These are phyloP conservation scores for Yamadazyma jaroonii DNA, from an alignment of 1,139 yeast genomes.

Conservation along the genomic window DNA sequence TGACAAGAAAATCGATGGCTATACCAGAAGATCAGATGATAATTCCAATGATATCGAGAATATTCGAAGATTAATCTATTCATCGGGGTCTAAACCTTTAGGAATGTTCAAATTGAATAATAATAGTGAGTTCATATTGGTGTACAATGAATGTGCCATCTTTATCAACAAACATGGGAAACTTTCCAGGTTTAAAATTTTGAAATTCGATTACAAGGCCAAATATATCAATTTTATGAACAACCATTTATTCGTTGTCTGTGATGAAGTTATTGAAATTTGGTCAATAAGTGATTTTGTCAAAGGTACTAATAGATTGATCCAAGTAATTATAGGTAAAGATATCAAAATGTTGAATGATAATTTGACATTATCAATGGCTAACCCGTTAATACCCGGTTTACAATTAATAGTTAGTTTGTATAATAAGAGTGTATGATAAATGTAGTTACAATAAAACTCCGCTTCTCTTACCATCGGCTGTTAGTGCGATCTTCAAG, in stretches of 20 bases:
- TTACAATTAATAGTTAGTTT: conserved; percentile 52
- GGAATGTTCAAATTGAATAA: conserved; percentile 61
- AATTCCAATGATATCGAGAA: conserved; percentile 26
- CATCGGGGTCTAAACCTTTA: conserved; percentile 49
- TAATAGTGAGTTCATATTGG: conserved; percentile 54
- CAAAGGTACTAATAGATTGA: conserved; percentile 49
- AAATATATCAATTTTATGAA: conserved; percentile 52
- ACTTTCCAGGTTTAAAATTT: conserved; percentile 52
- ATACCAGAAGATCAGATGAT: conserved; percentile 22
- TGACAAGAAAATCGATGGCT: conserved; percentile 32
- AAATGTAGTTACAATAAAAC: not conserved
- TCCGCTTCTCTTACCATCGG: too few relatives aligned
- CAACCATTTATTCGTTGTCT: conserved; percentile 60
- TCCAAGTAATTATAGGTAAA: conserved; percentile 75
- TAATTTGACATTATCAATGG: conserved; percentile 52
- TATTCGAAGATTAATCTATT: conserved; percentile 31
- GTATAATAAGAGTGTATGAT: conserved; percentile 4
- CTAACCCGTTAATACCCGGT: conserved; percentile 68
- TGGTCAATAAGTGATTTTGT: conserved; percentile 57
- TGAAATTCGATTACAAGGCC: conserved; percentile 65
- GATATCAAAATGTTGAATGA: conserved; percentile 51
- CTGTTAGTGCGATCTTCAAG: not conserved
- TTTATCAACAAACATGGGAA: conserved; percentile 68
- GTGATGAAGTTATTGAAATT: conserved; percentile 71
- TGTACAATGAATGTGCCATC: conserved; percentile 72